Percentiles rank a stretch among this genome's conserved stretches.
These are phyloP conservation scores for Lichtheimia ornata DNA, from an alignment of 371 early-diverging fungal genomes.

Conservation along the genomic window DNA sequence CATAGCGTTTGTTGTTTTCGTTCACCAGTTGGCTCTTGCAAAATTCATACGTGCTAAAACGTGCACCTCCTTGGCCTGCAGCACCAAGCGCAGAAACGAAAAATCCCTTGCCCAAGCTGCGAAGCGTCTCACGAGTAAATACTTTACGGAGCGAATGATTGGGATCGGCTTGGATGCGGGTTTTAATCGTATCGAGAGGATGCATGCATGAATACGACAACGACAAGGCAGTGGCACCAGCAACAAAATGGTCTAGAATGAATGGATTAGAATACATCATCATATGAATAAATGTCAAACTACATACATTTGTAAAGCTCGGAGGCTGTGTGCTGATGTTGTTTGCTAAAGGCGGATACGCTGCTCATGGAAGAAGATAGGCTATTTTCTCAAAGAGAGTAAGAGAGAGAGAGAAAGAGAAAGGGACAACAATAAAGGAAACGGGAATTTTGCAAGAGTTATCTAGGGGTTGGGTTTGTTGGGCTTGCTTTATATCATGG, in stretches of 20 bases:
- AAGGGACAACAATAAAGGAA: not conserved
- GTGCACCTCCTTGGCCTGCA: slow-evolving; percentile 76
- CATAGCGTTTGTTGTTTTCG: slow-evolving; percentile 21
- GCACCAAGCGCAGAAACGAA: slow-evolving; percentile 70
- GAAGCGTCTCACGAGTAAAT: slow-evolving; percentile 54
- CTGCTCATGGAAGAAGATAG: not conserved
- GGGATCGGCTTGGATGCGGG: slow-evolving; percentile 62
- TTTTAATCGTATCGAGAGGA: slow-evolving; percentile 74
- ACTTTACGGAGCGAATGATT: slow-evolving; percentile 41
- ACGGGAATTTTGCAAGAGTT: not conserved
- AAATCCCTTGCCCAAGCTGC: slow-evolving; percentile 69
- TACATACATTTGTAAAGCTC: slow-evolving; percentile 17
- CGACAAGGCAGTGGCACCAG: slow-evolving; percentile 71
- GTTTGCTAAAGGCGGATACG: not conserved
- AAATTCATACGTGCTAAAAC: slow-evolving; percentile 78
- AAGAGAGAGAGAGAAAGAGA: not conserved
- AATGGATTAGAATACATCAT: not conserved
- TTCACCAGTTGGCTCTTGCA: slow-evolving; percentile 64
- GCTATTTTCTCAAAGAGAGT: not conserved
- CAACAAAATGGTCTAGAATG: slow-evolving; percentile 57
- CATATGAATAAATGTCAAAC: not conserved
- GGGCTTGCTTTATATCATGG: not conserved
- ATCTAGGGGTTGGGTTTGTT: not conserved
- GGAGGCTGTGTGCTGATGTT: slow-evolving; percentile 4
- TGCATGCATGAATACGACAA: slow-evolving; percentile 74